Percentiles rank a stretch among this genome's conserved stretches.
These are phyloP conservation scores for Mycogone perniciosa DNA, from an alignment of 2,329 filamentous ascomycete species.

Conservation along the genomic window DNA sequence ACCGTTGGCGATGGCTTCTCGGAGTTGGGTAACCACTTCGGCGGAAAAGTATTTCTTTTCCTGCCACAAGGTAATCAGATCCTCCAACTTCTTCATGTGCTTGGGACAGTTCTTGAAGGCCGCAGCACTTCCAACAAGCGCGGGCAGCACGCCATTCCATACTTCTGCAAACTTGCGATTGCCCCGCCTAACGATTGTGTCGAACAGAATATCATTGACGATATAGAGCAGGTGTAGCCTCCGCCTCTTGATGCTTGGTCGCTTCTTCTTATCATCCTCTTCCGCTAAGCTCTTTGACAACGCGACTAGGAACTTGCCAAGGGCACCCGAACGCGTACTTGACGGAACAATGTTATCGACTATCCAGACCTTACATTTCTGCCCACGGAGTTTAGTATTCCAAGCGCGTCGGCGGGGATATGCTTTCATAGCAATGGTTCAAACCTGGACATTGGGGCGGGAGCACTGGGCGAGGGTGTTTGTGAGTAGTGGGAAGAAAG, in stretches of 20 bases:
- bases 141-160: slow-evolving; percentile 53
- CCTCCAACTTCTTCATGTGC: slow-evolving; percentile 57
- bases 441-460: slow-evolving; percentile 82
- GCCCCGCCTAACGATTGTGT: slow-evolving; percentile 50
- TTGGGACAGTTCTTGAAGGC: slow-evolving; percentile 56
- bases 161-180: slow-evolving; percentile 48
- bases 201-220: slow-evolving; percentile 71
- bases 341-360: slow-evolving; percentile 65
- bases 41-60: slow-evolving; percentile 55
- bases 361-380: slow-evolving; percentile 89
- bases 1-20: slow-evolving; percentile 45
- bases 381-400: slow-evolving; percentile 30
- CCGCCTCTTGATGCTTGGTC: slow-evolving; percentile 57
- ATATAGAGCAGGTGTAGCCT: slow-evolving; percentile 73
- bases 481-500: slow-evolving; percentile 61
- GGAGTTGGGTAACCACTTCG: slow-evolving; percentile 51
- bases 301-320: slow-evolving; percentile 71
- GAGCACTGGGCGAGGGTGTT: slow-evolving; percentile 65
- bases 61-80: slow-evolving; percentile 66
- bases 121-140: slow-evolving; percentile 55
- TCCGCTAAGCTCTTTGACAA: slow-evolving; percentile 44
- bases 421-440: slow-evolving; percentile 31
- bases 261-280: slow-evolving; percentile 22
- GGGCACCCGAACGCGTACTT: slow-evolving; percentile 53
- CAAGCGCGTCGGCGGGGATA: slow-evolving; percentile 3